phyloP scores from a whole-genome alignment of 140 eudicot species.

The Flaveria floridana region DNA sequence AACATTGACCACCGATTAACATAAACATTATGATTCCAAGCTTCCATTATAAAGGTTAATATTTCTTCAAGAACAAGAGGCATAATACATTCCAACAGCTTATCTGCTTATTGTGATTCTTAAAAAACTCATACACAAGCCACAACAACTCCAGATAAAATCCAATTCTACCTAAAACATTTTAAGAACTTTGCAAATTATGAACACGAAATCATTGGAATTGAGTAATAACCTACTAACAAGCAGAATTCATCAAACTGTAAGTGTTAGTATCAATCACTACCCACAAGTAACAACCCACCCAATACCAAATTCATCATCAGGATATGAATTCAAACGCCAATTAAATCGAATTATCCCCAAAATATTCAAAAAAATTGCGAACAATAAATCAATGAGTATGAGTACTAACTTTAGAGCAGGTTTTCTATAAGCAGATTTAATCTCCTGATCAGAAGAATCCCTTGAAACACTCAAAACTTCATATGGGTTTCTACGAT shows the following conservation, averaged over 20 bases:
- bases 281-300: neutral
- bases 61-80: too few species aligned
- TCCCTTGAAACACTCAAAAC: conserved; percentile 67
- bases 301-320: neutral
- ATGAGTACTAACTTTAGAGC: conserved; percentile 67
- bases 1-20: too few species aligned
- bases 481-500: conserved; percentile 82
- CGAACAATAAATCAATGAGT: neutral
- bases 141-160: neutral
- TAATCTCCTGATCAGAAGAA: conserved; percentile 83
- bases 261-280: too few species aligned
- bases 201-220: neutral
- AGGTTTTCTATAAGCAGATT: conserved; percentile 86
- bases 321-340: neutral
- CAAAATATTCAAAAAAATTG: neutral
- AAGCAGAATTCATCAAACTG: too few species aligned
- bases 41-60: too few species aligned
- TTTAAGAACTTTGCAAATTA: neutral
- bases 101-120: neutral
- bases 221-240: too few species aligned
- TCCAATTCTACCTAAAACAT: neutral
- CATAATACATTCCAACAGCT: neutral
- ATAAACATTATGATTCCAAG: too few species aligned
- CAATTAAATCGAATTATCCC: neutral
- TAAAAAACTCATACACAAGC: neutral